Conservation (phyloP, 768 basidiomycete genomes). For the Phlegmacium glaucopus region DNA sequence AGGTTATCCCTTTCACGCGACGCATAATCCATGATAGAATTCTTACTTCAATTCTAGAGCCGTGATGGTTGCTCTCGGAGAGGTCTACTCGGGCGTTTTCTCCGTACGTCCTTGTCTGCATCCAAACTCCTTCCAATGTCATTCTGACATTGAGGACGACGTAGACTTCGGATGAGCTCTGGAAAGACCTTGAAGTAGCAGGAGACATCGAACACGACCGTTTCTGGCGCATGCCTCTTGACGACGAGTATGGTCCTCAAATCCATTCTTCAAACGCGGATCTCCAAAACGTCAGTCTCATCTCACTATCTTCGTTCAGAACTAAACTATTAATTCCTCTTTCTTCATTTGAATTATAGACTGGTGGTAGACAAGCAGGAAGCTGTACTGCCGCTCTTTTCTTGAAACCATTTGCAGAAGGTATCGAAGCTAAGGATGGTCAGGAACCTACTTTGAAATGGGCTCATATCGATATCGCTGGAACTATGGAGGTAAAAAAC, state of each 20-base stretch:
- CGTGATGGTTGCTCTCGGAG: constrained; percentile 70
- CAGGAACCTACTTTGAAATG: constrained; percentile 58
- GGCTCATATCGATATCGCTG: constrained; percentile 88
- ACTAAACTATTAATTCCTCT: background rate
- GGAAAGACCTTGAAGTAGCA: constrained; percentile 63
- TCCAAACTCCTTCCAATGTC: background rate
- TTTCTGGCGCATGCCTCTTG: constrained; percentile 90
- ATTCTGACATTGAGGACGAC: background rate
- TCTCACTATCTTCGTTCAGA: background rate
- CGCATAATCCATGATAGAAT: background rate
- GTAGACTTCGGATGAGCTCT: constrained; percentile 73
- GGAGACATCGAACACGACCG: constrained; percentile 76
- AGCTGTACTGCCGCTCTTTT: constrained; percentile 83
- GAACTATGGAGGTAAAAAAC: constrained; percentile 72
- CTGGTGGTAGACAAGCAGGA: constrained; percentile 70
- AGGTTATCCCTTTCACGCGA: constrained; percentile 6
- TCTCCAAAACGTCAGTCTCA: constrained; percentile 60
- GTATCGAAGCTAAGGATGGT: constrained; percentile 61
- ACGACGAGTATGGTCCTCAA: constrained; percentile 75
- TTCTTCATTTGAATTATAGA: constrained; percentile 32
- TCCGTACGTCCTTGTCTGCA: constrained; percentile 42
- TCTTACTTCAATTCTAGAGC: constrained; percentile 42
- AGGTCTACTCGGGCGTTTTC: constrained; percentile 76
- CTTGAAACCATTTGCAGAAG: constrained; percentile 79
- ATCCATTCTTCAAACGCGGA: constrained; percentile 80